These are phyloP conservation scores for Cladosporium phlei DNA, from an alignment of 2,329 filamentous ascomycete genomes.

Conservation along the genomic window DNA sequence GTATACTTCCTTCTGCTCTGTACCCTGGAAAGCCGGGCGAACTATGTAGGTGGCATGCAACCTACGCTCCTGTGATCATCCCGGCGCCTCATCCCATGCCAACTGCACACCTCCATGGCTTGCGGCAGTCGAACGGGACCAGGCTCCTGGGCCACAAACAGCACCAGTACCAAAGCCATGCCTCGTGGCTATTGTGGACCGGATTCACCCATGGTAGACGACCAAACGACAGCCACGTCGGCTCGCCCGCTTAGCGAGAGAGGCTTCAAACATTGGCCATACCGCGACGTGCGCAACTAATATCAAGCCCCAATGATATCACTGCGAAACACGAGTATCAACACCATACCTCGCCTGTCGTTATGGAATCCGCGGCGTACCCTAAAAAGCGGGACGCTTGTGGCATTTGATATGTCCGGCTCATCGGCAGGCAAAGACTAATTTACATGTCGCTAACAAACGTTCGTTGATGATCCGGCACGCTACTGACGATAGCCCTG, in stretches of 20 bases:
- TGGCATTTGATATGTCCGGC: conserved; percentile 14
- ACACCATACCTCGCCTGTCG: not conserved
- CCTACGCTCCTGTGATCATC: too few species aligned
- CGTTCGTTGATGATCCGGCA: conserved; percentile 1
- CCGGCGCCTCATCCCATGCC: too few species aligned
- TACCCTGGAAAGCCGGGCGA: too few species aligned
- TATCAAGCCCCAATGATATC: conserved; percentile 11
- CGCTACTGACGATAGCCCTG: conserved; percentile 10
- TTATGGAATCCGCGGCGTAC: conserved; percentile 6
- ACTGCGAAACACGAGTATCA: conserved; percentile 3
- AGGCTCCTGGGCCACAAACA: too few species aligned
- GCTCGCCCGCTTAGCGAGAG: conserved; percentile 5
- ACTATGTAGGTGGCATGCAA: too few species aligned
- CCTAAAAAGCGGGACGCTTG: conserved; percentile 10
- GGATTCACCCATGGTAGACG: not conserved
- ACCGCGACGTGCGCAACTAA: conserved; percentile 4
- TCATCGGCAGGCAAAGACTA: conserved; percentile 3
- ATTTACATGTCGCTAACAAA: not conserved
- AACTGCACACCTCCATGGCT: too few species aligned
- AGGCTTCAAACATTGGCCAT: conserved; percentile 8
- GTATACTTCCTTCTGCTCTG: too few species aligned
- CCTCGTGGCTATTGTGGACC: not conserved
- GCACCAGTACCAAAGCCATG: conserved; percentile 2
- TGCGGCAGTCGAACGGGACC: too few species aligned
- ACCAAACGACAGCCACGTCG: conserved; percentile 9